Percentiles rank a stretch among this genome's conserved stretches.
Conservation (phyloP, 257 asterid genomes). For the Solanum rostratum region DNA sequence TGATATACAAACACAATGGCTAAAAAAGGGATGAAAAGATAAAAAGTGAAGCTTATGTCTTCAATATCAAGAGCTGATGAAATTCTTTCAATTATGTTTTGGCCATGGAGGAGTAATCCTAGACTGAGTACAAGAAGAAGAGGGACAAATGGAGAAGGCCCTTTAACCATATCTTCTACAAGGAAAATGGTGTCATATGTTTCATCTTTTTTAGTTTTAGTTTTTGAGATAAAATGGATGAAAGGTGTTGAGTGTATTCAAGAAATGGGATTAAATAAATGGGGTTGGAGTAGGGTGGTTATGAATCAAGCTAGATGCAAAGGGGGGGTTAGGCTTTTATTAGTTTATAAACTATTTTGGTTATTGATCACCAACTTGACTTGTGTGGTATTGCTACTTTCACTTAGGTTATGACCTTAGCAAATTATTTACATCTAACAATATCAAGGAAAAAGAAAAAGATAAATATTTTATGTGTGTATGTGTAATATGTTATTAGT, state of each 20-base stretch:
- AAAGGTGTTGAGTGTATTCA: not conserved
- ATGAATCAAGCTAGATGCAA: not conserved
- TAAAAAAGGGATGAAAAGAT: constrained; percentile 28
- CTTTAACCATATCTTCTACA: constrained; percentile 15
- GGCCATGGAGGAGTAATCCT: constrained; percentile 52
- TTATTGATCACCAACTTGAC: constrained; percentile 33
- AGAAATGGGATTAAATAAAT: not conserved
- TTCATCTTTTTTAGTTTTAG: not conserved
- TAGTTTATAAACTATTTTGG: constrained; percentile 18
- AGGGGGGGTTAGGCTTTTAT: not conserved
- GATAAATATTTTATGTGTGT: too few species aligned
- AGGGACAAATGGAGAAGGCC: constrained; percentile 63
- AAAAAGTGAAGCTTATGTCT: constrained; percentile 33
- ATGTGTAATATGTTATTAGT: too few species aligned
- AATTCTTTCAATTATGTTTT: constrained; percentile 12
- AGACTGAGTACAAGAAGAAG: constrained; percentile 37
- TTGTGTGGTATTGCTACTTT: constrained; percentile 27
- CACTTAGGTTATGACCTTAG: not conserved
- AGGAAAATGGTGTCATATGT: not conserved
- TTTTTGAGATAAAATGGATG: not conserved
- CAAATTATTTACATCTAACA: not conserved
- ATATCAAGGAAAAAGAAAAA: not conserved
- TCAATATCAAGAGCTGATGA: constrained; percentile 32
- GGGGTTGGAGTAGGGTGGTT: constrained; percentile 5
- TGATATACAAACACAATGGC: constrained; percentile 29